These are phyloP conservation scores for Ceratobasidium sp. DNA, from an alignment of 1,284 basidiomycete genomes.

Conservation along the genomic window DNA sequence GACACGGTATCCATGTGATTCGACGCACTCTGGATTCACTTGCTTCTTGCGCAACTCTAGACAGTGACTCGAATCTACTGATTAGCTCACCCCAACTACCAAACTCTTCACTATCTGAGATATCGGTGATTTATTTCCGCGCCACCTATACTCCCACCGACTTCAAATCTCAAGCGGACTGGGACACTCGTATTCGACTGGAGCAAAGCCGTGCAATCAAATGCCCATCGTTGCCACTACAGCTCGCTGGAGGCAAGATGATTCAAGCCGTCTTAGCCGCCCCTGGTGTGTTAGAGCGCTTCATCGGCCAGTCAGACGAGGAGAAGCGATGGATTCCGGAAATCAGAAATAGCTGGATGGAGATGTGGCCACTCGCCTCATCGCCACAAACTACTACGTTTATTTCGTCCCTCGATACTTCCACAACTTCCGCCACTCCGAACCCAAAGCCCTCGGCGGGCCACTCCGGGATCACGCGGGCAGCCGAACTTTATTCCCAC, in stretches of 20 bases:
- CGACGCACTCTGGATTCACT: slow-evolving; percentile 80
- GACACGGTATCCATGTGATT: slow-evolving; percentile 73
- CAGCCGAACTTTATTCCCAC: slow-evolving; percentile 43
- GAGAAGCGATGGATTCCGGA: slow-evolving; percentile 47
- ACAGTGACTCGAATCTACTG: slow-evolving; percentile 53
- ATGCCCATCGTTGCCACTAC: slow-evolving; percentile 89
- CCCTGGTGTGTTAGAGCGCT: slow-evolving; percentile 74
- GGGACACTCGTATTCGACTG: slow-evolving; percentile 74
- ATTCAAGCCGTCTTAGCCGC: slow-evolving; percentile 89
- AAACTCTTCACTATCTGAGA: slow-evolving; percentile 57
- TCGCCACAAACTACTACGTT: slow-evolving; percentile 40
- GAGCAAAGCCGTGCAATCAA: slow-evolving; percentile 88
- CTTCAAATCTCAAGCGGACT: slow-evolving; percentile 68
- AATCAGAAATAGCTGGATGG: slow-evolving; percentile 75
- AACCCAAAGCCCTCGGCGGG: slow-evolving; percentile 47
- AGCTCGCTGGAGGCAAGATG: slow-evolving; percentile 95
- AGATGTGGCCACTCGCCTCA: slow-evolving; percentile 63
- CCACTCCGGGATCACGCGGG: slow-evolving; percentile 41
- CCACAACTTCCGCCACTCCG: slow-evolving; percentile 45
- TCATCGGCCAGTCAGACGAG: slow-evolving; percentile 56
- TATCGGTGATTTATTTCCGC: slow-evolving; percentile 87
- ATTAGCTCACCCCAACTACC: slow-evolving; percentile 50
- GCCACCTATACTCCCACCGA: slow-evolving; percentile 88
- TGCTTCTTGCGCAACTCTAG: slow-evolving; percentile 57
- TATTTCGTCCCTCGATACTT: slow-evolving; percentile 15